Conservation (phyloP, 1,284 basidiomycete genomes). For the Papiliotrema laurentii region DNA sequence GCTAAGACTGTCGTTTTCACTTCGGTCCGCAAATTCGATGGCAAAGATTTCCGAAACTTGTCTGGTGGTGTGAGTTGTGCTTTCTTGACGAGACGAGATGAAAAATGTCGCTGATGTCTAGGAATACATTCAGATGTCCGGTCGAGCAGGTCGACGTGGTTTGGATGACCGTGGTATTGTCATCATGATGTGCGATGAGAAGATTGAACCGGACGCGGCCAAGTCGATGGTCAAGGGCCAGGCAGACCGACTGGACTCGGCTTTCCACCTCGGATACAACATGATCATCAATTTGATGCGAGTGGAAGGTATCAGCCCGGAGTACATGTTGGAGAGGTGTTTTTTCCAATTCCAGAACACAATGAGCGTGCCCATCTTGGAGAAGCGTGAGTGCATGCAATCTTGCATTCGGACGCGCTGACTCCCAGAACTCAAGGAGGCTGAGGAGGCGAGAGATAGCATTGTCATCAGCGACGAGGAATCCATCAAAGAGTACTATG, state of each 20-base stretch:
- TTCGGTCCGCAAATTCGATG: slow-evolving; percentile 91
- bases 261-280: slow-evolving; percentile 98
- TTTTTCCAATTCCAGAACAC: slow-evolving; percentile 99
- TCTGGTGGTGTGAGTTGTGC: slow-evolving; percentile 50
- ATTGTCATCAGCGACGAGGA: slow-evolving; percentile 79
- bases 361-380: slow-evolving; percentile 78
- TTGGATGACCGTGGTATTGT: slow-evolving; percentile 98
- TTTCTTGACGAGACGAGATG: too few species aligned
- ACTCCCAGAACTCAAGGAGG: slow-evolving; percentile 62
- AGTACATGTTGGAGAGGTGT: slow-evolving; percentile 96
- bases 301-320: slow-evolving; percentile 96
- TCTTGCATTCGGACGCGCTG: not conserved
- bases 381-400: slow-evolving; percentile 67
- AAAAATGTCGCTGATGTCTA: slow-evolving; percentile 49
- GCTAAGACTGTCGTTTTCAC: slow-evolving; percentile 98
- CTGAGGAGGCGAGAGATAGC: slow-evolving; percentile 65
- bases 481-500: slow-evolving; percentile 83
- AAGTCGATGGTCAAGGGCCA: slow-evolving; percentile 99
- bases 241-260: slow-evolving; percentile 94
- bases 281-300: slow-evolving; percentile 99
- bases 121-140: slow-evolving; percentile 99
- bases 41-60: slow-evolving; percentile 87
- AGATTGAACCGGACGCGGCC: slow-evolving; percentile 85
- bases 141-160: slow-evolving; percentile 93
- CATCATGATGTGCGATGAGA: slow-evolving; percentile 99